These are phyloP conservation scores for Sugiyamaella paludigena DNA, from an alignment of 1,139 yeast species.

Conservation along the genomic window DNA sequence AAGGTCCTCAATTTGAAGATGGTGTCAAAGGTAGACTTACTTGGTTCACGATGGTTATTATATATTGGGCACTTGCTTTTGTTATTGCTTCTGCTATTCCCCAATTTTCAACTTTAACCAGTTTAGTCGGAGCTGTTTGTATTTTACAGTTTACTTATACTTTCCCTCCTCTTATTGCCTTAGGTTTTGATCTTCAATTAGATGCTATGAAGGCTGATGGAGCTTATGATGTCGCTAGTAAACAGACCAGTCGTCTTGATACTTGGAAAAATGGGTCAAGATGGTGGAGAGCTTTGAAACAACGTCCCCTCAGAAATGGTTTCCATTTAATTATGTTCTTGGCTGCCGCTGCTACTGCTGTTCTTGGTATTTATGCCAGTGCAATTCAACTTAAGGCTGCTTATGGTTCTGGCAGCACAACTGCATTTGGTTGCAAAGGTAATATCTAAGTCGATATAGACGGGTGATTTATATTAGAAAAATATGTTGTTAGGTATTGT, in stretches of 20 bases:
- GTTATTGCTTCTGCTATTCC: slow-evolving; percentile 55
- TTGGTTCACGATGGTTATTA: slow-evolving; percentile 40
- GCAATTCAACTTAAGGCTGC: slow-evolving; percentile 22
- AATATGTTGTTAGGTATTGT: no score
- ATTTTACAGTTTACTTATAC: slow-evolving; percentile 48
- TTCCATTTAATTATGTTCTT: slow-evolving; percentile 37
- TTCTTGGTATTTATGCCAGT: slow-evolving; percentile 40
- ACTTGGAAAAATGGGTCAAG: slow-evolving; percentile 37
- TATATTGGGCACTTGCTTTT: slow-evolving; percentile 47
- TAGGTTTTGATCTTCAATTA: slow-evolving; percentile 39
- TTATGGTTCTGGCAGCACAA: slow-evolving; percentile 13
- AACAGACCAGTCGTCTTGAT: slow-evolving; percentile 36
- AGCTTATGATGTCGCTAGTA: slow-evolving; percentile 36
- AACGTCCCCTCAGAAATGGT: slow-evolving; percentile 27
- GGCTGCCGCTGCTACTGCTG: slow-evolving; percentile 42
- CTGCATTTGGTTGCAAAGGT: slow-evolving; percentile 9
- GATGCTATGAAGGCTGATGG: slow-evolving; percentile 40
- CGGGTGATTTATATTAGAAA: no score
- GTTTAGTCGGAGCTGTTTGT: slow-evolving; percentile 52
- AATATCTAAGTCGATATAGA: no score
- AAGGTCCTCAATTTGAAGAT: slow-evolving; percentile 38
- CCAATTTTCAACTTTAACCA: slow-evolving; percentile 47
- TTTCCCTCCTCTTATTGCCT: slow-evolving; percentile 43
- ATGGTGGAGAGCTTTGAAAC: slow-evolving; percentile 37
- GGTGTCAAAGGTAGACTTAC: slow-evolving; percentile 34